phyloP scores from a whole-genome alignment of 2,329 filamentous ascomycete genomes.

The Trichophyton simii region DNA sequence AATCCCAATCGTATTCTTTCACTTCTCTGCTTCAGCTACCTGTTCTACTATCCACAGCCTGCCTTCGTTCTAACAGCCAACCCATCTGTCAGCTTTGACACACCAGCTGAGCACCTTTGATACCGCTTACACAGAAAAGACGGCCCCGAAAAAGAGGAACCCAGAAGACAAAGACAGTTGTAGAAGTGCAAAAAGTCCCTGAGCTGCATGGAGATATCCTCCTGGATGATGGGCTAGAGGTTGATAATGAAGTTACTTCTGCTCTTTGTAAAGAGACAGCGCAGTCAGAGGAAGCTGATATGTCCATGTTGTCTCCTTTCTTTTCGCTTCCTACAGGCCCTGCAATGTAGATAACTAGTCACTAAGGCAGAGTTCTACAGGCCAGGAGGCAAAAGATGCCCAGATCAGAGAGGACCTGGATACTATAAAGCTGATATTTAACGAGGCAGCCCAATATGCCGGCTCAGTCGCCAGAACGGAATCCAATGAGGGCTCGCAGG shows the following conservation, averaged over 20 bases:
- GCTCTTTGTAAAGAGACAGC: background rate
- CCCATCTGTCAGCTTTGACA: background rate
- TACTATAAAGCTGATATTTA: background rate
- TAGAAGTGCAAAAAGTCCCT: background rate
- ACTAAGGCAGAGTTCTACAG: background rate
- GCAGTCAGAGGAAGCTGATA: background rate
- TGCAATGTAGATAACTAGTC: background rate
- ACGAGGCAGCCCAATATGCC: background rate
- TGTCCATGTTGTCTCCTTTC: background rate
- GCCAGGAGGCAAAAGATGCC: background rate
- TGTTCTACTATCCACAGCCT: background rate
- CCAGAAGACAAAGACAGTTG: background rate
- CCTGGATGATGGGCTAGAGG: background rate
- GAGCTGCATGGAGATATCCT: background rate
- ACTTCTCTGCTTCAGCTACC: background rate
- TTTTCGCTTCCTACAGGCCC: background rate
- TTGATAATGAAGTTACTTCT: too few species aligned
- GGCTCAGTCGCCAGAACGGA: background rate
- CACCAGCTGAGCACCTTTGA: too few species aligned
- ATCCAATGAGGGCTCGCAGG: background rate
- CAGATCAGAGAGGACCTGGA: background rate
- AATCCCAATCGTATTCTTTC: background rate
- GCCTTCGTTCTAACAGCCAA: background rate
- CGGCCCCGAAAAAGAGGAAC: background rate
- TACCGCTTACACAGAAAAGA: background rate